Evolutionary conservation across 371 early-diverging fungal genomes (phyloP).

Genomic region (Mucor racemosus): DNA sequence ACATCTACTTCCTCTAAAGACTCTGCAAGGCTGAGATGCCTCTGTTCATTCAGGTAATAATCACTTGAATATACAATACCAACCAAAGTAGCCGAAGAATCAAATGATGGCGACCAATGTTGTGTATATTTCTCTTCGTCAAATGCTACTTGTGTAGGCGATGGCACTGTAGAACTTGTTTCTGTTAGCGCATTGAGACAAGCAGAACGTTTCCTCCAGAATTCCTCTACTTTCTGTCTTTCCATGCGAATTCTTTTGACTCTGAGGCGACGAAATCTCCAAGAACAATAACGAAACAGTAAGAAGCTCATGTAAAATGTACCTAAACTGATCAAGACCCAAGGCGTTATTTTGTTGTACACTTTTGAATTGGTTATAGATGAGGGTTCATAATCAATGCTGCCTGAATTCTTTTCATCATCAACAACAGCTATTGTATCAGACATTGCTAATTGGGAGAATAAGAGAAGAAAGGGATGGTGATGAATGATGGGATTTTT

Average conservation of each 20-base stretch:
- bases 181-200: neutral
- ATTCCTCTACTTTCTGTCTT: neutral
- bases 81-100: constrained; percentile 11
- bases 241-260: neutral
- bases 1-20: neutral
- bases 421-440: neutral
- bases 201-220: constrained; percentile 1
- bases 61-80: neutral
- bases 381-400: neutral
- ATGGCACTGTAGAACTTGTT: neutral
- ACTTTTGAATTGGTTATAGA: neutral
- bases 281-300: constrained; percentile 2
- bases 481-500: neutral
- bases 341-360: neutral
- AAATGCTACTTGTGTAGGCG: neutral
- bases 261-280: constrained; percentile 10
- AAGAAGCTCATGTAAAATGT: constrained; percentile 6
- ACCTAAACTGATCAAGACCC: constrained; percentile 1
- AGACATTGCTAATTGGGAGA: neutral
- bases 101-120: neutral
- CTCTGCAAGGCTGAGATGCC: neutral
- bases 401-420: neutral
- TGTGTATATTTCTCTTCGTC: neutral
- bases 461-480: neutral
- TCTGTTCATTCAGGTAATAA: neutral